Evolutionary conservation across 2,329 filamentous ascomycete genomes (phyloP).

Genomic region (Aspergillus melleus): DNA sequence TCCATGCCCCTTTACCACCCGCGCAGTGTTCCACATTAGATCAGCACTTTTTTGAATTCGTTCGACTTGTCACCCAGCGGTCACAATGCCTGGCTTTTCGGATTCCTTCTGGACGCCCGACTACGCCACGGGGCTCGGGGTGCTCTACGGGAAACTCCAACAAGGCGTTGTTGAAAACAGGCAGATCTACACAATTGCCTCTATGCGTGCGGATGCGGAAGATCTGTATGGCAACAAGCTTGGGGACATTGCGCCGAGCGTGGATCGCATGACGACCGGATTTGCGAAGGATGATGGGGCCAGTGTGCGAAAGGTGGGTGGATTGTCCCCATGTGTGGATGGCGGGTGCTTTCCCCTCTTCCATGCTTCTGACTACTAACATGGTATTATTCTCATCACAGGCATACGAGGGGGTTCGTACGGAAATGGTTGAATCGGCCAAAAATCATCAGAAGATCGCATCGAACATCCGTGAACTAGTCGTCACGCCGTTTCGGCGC

Average conservation of each 20-base stretch:
- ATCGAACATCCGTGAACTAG: slow-evolving; percentile 91
- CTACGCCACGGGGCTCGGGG: slow-evolving; percentile 92
- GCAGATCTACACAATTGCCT: slow-evolving; percentile 86
- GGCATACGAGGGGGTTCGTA: slow-evolving; percentile 92
- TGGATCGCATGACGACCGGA: slow-evolving; percentile 79
- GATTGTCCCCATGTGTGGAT: neutral
- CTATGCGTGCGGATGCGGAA: slow-evolving; percentile 93
- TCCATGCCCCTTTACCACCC: neutral
- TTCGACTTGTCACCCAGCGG: slow-evolving; percentile 8
- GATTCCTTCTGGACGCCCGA: slow-evolving; percentile 98
- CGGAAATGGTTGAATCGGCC: slow-evolving; percentile 87
- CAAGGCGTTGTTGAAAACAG: slow-evolving; percentile 95
- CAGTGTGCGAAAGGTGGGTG: slow-evolving; percentile 82
- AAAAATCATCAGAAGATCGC: slow-evolving; percentile 94
- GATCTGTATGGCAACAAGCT: slow-evolving; percentile 82
- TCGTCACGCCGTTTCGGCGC: slow-evolving; percentile 87
- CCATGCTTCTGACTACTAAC: neutral
- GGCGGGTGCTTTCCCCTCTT: neutral
- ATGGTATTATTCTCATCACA: slow-evolving; percentile 38
- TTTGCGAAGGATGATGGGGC: slow-evolving; percentile 93
- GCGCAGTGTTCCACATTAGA: neutral
- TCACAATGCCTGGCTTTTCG: slow-evolving; percentile 80
- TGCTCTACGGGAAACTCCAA: slow-evolving; percentile 94
- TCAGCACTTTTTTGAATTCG: neutral
- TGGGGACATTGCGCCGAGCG: slow-evolving; percentile 75